Evolutionary conservation across 768 basidiomycete genomes (phyloP).

Genomic region (Porpolomopsis calyptriformis): DNA sequence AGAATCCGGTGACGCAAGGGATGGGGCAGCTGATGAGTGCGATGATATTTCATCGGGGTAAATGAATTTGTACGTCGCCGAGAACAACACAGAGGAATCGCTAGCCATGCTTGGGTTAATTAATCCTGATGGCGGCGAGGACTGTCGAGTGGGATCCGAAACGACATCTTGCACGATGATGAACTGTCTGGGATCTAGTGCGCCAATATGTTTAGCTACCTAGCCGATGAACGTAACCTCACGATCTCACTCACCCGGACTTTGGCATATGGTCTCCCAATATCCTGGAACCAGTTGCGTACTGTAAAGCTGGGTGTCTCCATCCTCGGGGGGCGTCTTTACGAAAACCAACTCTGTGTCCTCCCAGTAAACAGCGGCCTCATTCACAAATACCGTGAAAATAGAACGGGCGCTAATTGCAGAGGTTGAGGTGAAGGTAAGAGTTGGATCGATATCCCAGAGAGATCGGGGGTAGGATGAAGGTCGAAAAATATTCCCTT

Average conservation of each 20-base stretch:
- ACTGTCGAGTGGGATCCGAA: conserved; percentile 1
- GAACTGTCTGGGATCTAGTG: conserved; percentile 53
- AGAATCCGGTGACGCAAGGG: conserved; percentile 9
- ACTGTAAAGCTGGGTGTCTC: conserved; percentile 40
- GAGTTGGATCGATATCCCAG: conserved; percentile 51
- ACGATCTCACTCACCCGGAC: conserved; percentile 36
- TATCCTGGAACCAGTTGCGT: conserved; percentile 52
- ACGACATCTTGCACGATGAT: conserved; percentile 57
- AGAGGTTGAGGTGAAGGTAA: conserved; percentile 47
- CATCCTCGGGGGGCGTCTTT: conserved; percentile 16
- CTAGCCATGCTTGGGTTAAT: conserved; percentile 17
- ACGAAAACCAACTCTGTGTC: conserved; percentile 25
- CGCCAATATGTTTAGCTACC: not conserved
- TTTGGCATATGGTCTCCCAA: conserved; percentile 50
- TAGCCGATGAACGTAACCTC: not conserved
- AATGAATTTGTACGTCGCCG: conserved; percentile 48
- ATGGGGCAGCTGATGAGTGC: conserved; percentile 10
- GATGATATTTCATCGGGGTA: conserved; percentile 19
- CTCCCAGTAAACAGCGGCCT: conserved; percentile 43
- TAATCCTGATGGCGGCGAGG: conserved; percentile 13
- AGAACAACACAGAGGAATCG: conserved; percentile 33
- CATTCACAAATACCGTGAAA: conserved; percentile 44
- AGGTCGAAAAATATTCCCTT: conserved; percentile 19
- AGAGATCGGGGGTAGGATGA: conserved; percentile 44
- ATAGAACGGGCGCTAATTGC: conserved; percentile 40